phyloP scores from a whole-genome alignment of 768 basidiomycete species.

The Termitomyces sp. region DNA sequence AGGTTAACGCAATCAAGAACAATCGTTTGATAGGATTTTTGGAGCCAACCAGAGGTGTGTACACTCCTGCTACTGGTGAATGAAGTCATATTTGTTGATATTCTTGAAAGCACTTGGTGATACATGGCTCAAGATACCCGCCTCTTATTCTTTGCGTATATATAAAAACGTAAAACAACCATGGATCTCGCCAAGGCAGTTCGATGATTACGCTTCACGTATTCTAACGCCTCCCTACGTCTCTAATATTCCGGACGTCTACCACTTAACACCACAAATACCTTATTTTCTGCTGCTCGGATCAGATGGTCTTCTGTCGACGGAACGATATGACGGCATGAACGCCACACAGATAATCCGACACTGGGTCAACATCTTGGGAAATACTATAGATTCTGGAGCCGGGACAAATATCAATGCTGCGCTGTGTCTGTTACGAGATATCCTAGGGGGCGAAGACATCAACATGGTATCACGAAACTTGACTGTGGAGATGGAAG shows the following conservation, averaged over 20 bases:
- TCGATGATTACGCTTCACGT: slow-evolving; percentile 26
- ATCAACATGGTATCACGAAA: slow-evolving; percentile 27
- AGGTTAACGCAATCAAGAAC: slow-evolving; percentile 37
- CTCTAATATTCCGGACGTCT: slow-evolving; percentile 33
- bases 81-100: background rate
- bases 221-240: slow-evolving; percentile 40
- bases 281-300: slow-evolving; percentile 34
- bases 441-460: slow-evolving; percentile 35
- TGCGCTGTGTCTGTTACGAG: slow-evolving; percentile 34
- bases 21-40: slow-evolving; percentile 48
- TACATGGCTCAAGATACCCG: slow-evolving; percentile 39
- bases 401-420: slow-evolving; percentile 16
- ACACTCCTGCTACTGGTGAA: background rate
- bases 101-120: slow-evolving; percentile 34
- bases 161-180: slow-evolving; percentile 19
- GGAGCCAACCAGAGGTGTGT: slow-evolving; percentile 51
- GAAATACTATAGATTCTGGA: slow-evolving; percentile 2
- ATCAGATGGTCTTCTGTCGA: slow-evolving; percentile 32
- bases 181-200: slow-evolving; percentile 24
- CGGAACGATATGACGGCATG: slow-evolving; percentile 8
- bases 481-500: slow-evolving; percentile 39
- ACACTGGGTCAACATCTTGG: slow-evolving; percentile 5
- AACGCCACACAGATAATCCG: slow-evolving; percentile 2
- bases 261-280: slow-evolving; percentile 23
- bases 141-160: slow-evolving; percentile 7